Conservation (phyloP, 2,329 filamentous ascomycete species). For the Lecanosticta acicola region DNA sequence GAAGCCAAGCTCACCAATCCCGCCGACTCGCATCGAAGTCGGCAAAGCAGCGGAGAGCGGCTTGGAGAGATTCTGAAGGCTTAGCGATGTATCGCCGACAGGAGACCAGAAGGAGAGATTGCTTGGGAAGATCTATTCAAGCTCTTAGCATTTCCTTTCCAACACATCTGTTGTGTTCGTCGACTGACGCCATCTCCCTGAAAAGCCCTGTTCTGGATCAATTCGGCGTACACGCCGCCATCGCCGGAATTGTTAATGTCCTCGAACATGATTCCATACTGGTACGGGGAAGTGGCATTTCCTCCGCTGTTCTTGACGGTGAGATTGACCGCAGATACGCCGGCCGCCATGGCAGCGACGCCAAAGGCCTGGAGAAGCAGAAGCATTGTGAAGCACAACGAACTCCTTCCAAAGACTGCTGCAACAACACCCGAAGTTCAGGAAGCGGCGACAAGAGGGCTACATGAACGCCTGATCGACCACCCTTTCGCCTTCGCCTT, state of each 20-base stretch:
- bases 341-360: neutral
- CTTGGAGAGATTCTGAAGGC: conserved; percentile 42
- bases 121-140: conserved; percentile 36
- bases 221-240: conserved; percentile 66
- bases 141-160: conserved; percentile 15
- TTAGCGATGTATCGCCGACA: conserved; percentile 47
- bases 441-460: too few species aligned
- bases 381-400: too few species aligned
- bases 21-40: conserved; percentile 44
- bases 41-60: conserved; percentile 51
- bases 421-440: too few species aligned
- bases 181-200: conserved; percentile 43
- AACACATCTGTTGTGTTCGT: conserved; percentile 14
- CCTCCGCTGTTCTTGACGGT: conserved; percentile 15
- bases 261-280: conserved; percentile 38
- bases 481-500: too few species aligned
- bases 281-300: conserved; percentile 13
- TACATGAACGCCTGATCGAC: too few species aligned
- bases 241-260: conserved; percentile 57
- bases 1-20: conserved; percentile 31
- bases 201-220: conserved; percentile 66
- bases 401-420: too few species aligned
- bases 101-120: conserved; percentile 44
- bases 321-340: conserved; percentile 7
- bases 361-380: neutral